Evolutionary conservation across 768 basidiomycete species (phyloP), one percentile per base, ranked within the genome.

Genomic region (Amanita inopinata): DNA sequence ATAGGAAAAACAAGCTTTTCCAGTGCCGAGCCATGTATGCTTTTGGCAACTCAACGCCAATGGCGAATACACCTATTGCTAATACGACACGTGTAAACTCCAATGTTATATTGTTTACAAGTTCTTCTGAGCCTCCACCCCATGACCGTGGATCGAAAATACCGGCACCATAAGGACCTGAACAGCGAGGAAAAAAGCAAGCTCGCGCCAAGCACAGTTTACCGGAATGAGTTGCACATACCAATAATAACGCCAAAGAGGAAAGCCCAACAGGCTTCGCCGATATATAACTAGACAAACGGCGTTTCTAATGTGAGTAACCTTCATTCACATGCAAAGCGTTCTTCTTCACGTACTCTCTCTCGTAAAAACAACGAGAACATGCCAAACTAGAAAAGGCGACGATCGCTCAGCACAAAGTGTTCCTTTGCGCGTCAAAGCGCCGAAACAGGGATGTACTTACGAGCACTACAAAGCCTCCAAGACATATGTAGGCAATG

Each of bases 11-110:
- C 3, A 99, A 55, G 50, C 88, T 90, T 54, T 74, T 81, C 91
- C 92, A 96, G 55, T 98, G 96, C n/a, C 78, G 73, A 15, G 70
- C 67, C 75, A 98, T 86, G 62, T 98, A 99, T 3, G 87, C 87
- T 64, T 92, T 91, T 17, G 96, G 96, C 57, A 98, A 69, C 57
- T 99, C 96, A 17, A 98, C 96, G 11, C 96, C 96, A 41, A 99
- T 89, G 5, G 94, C 94, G 58, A 99, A 99, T 0, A 99, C 94
- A 14, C 91, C 91, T 41, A 98, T 85, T 11, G 94, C 96, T 23
- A 99, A 77, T 33, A 98, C 85, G 44, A 98, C 80, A 11, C 96
- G 75, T 6, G 89, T 92, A 54, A 83, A 72, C 61, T 99, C 96
- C 46, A 99, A 72, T 1, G 90, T 93, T 46, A 99, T 86, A 17